phyloP scores from a whole-genome alignment of 257 asterid genomes.

The Plectranthus barbatus region DNA sequence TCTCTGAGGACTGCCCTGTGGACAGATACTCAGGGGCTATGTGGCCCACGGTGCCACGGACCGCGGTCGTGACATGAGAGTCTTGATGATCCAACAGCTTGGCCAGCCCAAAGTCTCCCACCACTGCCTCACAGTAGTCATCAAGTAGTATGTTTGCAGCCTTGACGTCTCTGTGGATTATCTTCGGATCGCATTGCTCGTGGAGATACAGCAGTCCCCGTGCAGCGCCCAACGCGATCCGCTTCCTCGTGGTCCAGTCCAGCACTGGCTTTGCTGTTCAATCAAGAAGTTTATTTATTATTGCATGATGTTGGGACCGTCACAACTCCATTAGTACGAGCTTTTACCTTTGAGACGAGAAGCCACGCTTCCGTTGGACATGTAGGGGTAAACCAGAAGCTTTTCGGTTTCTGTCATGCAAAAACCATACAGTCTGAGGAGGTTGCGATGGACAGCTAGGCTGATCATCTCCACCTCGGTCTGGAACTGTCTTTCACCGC shows the following conservation, averaged over 20 bases:
- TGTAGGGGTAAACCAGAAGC: slow-evolving; percentile 83
- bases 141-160: slow-evolving; percentile 94
- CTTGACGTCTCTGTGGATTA: slow-evolving; percentile 92
- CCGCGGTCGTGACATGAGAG: slow-evolving; percentile 95
- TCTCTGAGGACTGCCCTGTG: slow-evolving; percentile 96
- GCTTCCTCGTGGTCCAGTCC: slow-evolving; percentile 86
- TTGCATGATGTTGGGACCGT: no score
- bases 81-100: slow-evolving; percentile 94
- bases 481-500: slow-evolving; percentile 85
- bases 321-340: no score
- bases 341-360: slow-evolving; percentile 83
- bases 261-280: slow-evolving; percentile 65
- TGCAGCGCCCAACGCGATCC: slow-evolving; percentile 85
- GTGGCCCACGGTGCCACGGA: slow-evolving; percentile 97
- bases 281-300: no score
- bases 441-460: slow-evolving; percentile 92
- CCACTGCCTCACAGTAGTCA: slow-evolving; percentile 93
- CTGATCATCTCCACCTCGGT: slow-evolving; percentile 97
- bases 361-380: slow-evolving; percentile 98
- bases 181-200: slow-evolving; percentile 98
- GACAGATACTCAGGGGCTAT: slow-evolving; percentile 96
- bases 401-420: slow-evolving; percentile 83
- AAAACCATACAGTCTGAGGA: slow-evolving; percentile 73
- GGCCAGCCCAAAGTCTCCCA: slow-evolving; percentile 95
- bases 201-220: slow-evolving; percentile 87